Base-by-base conservation (phyloP, 2,329 filamentous ascomycete species). In the Phoma sp. region DNA sequence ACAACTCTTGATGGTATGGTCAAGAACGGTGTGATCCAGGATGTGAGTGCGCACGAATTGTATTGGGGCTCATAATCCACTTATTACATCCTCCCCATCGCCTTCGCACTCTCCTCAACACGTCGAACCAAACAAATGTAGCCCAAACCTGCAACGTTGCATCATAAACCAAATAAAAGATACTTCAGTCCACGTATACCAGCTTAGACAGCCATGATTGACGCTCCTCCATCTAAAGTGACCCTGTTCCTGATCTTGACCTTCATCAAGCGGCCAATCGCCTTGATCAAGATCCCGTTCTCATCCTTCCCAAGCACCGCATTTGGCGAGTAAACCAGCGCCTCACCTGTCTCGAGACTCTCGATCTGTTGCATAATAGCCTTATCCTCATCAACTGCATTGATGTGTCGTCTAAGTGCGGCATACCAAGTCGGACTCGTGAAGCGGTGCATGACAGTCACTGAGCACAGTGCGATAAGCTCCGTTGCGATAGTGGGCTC, bases 401-500 rank as follows among this genome's bases (percentile, higher is more conserved):
- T 59, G 1, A 89, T 71, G 65, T 80, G 77, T 12, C 63, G 61
- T 25, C 66, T 65, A 34, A 85, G 72, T 0, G 77, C 76, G 0
- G 67, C 65, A 23, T 85, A 80, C 88, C 88, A 91, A 1, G 81
- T 80, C 0, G 88, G 88, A 0, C 83, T 87, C 0, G 80, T 85
- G 70, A 93, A 93, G 0, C 87, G 81, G 65, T 93, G 89, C 0
- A 92, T 85, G 14, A 92, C 80, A 0, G 85, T 89, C n/a, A 90
- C 76, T 1, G 84, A 87, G 69, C 87, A 92, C 0, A 93, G 77
- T 47, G 91, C 88, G 0, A 93, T 79, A 0, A 95, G 80, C 14
- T 81, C 80, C 0, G 86, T 84, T 0, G 87, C 87, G 4, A 93
- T 80, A 0, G 88, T 91, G 0, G 90, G 90, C 64, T 93, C 90